Base-by-base conservation (phyloP, 768 basidiomycete genomes). In the Tricholoma bakamatsutake region DNA sequence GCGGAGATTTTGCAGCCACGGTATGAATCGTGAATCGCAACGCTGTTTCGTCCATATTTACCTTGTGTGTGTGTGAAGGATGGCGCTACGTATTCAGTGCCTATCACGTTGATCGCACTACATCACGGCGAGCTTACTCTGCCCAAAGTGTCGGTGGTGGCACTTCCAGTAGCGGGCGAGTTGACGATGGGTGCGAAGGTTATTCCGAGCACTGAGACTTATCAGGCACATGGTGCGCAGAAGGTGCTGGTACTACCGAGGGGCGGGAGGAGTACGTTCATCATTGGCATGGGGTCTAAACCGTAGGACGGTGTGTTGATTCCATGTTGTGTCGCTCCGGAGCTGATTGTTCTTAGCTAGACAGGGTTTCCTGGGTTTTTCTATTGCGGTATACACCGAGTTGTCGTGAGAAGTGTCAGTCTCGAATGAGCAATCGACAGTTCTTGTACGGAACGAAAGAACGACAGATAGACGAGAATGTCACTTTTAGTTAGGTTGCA, bases 221-320 rank as follows among this genome's bases (percentile, higher is more conserved):
- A 92, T 64, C 91, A 97, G 60, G 75, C 82, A 40, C 88, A 95
- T 62, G 90, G 93, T 0, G 95, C 91, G 10, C 83, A 93, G 62
- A 84, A 79, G 57, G 77, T 95, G 8, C 70, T 90, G 48, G 83
- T 98, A 5, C 77, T 94, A 18, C 95, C 95, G 0, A 79, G 91
- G 54, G 88, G 88, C 4, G 88, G 88, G 4, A 78, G 88, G 59
- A 90, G 81, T 61, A 94, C 91, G 12, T 93, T 88, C 68, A 79
- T 92, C 5, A 77, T 93, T 33, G 81, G 77, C 27, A 90, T 90
- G 88, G 87, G 86, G 21, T 68, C 73, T 39, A 69, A 66, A 37
- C 33, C 45, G 50, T 40, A 59, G 37, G 35, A 33, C 35, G 28
- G 27, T 33, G 24, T 9, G 24, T 24, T 56, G 13, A 30, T 13